phyloP scores from a whole-genome alignment of 2,329 filamentous ascomycete genomes.

The Curvularia spicifera region DNA sequence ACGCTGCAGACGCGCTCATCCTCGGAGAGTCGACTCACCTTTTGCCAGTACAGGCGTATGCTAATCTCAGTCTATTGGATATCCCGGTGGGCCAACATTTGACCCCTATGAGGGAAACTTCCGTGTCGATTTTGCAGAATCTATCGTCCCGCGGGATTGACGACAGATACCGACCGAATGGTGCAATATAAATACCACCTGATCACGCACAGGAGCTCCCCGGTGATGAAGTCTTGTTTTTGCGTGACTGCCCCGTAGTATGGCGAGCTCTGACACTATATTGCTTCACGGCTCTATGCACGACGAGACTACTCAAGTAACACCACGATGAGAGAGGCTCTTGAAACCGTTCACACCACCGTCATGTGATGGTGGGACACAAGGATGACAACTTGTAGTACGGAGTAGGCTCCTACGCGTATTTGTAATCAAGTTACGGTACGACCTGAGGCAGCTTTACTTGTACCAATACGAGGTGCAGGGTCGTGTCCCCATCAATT shows the following conservation, averaged over 20 bases:
- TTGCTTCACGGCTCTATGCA: neutral
- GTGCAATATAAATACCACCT: neutral
- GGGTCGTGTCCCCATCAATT: neutral
- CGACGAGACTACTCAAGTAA: neutral
- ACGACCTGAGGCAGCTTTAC: neutral
- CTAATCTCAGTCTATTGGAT: neutral
- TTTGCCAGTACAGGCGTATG: neutral
- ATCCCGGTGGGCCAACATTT: neutral
- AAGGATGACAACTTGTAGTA: neutral
- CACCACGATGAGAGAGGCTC: neutral
- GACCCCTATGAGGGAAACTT: neutral
- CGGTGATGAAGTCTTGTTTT: neutral
- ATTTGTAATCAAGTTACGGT: neutral
- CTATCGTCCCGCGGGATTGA: neutral
- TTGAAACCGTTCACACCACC: neutral
- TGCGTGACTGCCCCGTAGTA: neutral
- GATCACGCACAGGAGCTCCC: neutral
- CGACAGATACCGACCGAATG: neutral
- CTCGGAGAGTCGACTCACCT: neutral
- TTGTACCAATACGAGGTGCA: neutral
- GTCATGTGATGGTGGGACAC: neutral
- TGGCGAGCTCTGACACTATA: neutral
- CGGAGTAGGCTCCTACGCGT: neutral
- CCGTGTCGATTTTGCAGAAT: neutral
- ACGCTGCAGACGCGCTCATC: constrained; percentile 4